A percentile compares a stretch with the other conserved stretches of the same genome.
phyloP scores from a whole-genome alignment of 106 monocot species.

The Agapanthus africanus region DNA sequence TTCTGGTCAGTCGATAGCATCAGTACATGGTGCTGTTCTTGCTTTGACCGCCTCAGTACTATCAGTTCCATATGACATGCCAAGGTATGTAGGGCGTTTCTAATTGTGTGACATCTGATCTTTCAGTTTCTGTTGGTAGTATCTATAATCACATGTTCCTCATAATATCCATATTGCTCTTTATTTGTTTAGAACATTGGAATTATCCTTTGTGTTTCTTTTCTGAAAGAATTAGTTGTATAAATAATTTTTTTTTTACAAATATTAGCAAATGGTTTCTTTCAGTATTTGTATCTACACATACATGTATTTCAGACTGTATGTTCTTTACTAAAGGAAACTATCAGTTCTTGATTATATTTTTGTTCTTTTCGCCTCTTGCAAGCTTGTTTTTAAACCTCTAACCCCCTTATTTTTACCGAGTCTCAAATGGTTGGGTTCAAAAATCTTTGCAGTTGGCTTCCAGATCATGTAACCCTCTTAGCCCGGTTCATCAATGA shows the following conservation, averaged over 20 bases:
- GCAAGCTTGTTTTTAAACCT: background rate
- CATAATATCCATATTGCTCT: background rate
- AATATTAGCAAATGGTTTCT: background rate
- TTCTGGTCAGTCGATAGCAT: constrained; percentile 54
- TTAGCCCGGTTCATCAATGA: constrained; percentile 79
- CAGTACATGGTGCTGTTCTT: constrained; percentile 89
- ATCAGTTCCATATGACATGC: constrained; percentile 93
- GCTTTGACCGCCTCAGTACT: constrained; percentile 82
- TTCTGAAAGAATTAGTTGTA: background rate
- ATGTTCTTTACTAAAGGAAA: background rate
- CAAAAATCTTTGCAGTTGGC: constrained; percentile 58
- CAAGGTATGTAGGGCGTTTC: constrained; percentile 39
- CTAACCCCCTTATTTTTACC: background rate
- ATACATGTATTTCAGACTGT: background rate
- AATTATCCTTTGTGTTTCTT: background rate
- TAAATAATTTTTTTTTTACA: background rate
- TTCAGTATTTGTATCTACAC: background rate
- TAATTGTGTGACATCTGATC: background rate
- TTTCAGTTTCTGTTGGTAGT: background rate
- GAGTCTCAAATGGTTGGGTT: background rate
- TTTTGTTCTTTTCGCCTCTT: background rate
- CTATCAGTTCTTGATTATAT: background rate
- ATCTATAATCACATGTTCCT: background rate
- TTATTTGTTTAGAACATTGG: background rate
- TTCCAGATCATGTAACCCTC: constrained; percentile 86